These are phyloP conservation scores for Conticribra guillardii DNA, from an alignment of 108 stramenopile species.

Conservation along the genomic window DNA sequence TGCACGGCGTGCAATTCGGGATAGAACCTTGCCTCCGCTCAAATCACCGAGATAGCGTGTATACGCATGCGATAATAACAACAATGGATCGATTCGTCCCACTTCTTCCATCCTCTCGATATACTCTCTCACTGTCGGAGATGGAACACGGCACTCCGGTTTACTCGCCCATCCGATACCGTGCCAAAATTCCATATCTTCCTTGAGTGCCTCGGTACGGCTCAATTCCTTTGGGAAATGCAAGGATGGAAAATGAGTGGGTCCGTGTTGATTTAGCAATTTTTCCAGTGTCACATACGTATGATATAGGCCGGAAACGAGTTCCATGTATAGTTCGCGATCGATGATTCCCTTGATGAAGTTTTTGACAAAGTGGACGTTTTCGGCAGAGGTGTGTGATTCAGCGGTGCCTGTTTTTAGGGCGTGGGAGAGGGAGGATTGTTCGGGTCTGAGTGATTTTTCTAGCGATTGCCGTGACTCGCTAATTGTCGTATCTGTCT, in stretches of 20 bases:
- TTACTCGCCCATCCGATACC: conserved; percentile 33
- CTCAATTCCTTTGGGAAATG: conserved; percentile 81
- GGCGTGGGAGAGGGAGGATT: conserved; percentile 59
- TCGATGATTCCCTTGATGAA: conserved; percentile 86
- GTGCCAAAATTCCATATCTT: conserved; percentile 87
- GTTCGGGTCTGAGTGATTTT: neutral
- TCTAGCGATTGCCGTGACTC: neutral
- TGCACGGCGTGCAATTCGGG: conserved; percentile 74
- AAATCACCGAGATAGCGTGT: conserved; percentile 92
- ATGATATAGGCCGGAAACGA: conserved; percentile 70
- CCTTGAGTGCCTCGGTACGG: conserved; percentile 57
- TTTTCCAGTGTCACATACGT: conserved; percentile 77
- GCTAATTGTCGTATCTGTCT: neutral
- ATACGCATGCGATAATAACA: conserved; percentile 88
- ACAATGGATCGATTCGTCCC: conserved; percentile 58
- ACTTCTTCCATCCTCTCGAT: conserved; percentile 67
- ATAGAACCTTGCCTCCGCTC: conserved; percentile 81
- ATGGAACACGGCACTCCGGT: conserved; percentile 39
- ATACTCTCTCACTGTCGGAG: conserved; percentile 81
- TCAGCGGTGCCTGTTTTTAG: conserved; percentile 83
- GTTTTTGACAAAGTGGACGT: conserved; percentile 88
- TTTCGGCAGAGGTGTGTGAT: conserved; percentile 87
- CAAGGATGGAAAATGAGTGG: conserved; percentile 57
- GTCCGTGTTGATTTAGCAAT: conserved; percentile 66
- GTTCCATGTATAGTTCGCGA: conserved; percentile 62